Conservation (phyloP, 768 basidiomycete genomes). For the Tylopilus vinaceipallidus region DNA sequence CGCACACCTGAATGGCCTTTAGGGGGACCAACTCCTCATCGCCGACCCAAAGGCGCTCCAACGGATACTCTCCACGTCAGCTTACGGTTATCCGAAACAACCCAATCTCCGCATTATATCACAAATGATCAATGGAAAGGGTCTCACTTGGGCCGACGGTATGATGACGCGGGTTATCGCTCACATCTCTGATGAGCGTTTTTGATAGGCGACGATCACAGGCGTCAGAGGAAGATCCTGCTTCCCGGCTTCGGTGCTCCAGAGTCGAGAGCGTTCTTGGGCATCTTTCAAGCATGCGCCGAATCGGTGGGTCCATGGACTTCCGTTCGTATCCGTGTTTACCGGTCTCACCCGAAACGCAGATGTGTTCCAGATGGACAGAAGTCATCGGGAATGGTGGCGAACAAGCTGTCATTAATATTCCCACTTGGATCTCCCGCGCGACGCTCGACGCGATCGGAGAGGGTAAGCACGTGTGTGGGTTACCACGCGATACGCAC, state of each 20-base stretch:
- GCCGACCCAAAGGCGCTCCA: conserved; percentile 47
- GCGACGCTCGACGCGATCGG: conserved; percentile 38
- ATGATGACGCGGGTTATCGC: background rate
- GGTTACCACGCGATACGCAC: background rate
- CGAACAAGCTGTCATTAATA: background rate
- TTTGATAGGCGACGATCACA: conserved; percentile 41
- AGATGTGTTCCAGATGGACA: background rate
- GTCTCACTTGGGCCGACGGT: conserved; percentile 45
- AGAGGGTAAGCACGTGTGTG: conserved; percentile 36
- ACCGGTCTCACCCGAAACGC: background rate
- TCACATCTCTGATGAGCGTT: conserved; percentile 11
- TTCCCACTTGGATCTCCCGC: background rate
- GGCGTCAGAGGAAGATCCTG: conserved; percentile 53
- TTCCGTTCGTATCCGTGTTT: background rate
- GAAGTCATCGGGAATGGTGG: background rate
- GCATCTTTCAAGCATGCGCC: conserved; percentile 43
- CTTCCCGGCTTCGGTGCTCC: conserved; percentile 54
- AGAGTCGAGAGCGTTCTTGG: conserved; percentile 49
- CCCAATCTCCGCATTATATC: conserved; percentile 23
- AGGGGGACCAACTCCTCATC: conserved; percentile 47
- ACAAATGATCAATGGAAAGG: conserved; percentile 29
- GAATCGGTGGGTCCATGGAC: conserved; percentile 18
- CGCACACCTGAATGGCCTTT: background rate
- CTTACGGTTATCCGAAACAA: conserved; percentile 43
- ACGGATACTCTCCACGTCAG: conserved; percentile 40